These are phyloP conservation scores for Penicillium samsonianum DNA, from an alignment of 495 filamentous ascomycete species.

Conservation along the genomic window DNA sequence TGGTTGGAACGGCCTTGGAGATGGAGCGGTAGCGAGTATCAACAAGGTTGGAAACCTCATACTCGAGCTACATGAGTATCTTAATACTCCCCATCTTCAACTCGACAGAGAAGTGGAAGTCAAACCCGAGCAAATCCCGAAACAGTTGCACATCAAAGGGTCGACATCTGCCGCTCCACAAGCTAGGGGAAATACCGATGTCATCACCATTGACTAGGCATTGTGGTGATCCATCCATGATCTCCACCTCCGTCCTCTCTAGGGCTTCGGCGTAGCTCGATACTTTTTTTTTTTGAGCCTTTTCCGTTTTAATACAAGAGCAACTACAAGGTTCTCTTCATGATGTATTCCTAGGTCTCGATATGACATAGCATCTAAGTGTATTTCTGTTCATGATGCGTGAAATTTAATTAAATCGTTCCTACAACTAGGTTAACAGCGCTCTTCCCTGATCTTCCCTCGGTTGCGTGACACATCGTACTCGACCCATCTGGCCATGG, in stretches of 20 bases:
- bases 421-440: slow-evolving; percentile 23
- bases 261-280: background rate
- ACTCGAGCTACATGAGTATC: slow-evolving; percentile 34
- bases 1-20: slow-evolving; percentile 52
- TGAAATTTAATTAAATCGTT: background rate
- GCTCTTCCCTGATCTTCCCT: slow-evolving; percentile 54
- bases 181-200: slow-evolving; percentile 25
- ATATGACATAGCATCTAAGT: slow-evolving; percentile 21
- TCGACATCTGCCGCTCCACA: slow-evolving; percentile 13
- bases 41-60: slow-evolving; percentile 47
- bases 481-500: slow-evolving; percentile 79
- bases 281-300: background rate
- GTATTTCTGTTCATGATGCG: slow-evolving; percentile 8
- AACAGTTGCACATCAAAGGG: background rate
- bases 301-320: slow-evolving; percentile 5
- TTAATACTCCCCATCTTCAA: slow-evolving; percentile 24
- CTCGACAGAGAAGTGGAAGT: slow-evolving; percentile 7
- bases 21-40: slow-evolving; percentile 42
- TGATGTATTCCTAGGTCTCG: slow-evolving; percentile 33
- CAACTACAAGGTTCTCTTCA: slow-evolving; percentile 13
- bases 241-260: background rate
- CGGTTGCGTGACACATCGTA: slow-evolving; percentile 66
- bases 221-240: background rate
- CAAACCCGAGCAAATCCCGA: slow-evolving; percentile 7
- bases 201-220: slow-evolving; percentile 46